Base-by-base conservation (phyloP, 202 grass and related monocot species). In the Panicum hallii region DNA sequence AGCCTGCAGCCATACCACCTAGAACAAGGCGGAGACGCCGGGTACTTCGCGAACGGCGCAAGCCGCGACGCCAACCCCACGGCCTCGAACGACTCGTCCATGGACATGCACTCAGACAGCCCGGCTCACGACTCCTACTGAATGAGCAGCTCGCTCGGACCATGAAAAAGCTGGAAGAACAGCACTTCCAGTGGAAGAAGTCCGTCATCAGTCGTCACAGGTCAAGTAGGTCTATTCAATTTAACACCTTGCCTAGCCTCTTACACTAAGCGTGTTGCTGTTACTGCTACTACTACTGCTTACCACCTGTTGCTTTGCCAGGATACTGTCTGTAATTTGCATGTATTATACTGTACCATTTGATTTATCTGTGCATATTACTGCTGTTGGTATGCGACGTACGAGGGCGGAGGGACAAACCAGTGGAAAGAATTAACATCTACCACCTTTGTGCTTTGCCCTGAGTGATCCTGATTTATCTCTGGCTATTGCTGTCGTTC, bases 31-130 rank as follows among this genome's bases (percentile, higher is more conserved):
- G 91, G 87, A 8, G 85, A 81, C 7, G n/a, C 76, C 19, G 96
- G 93, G 15, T 87, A 90, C 57, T 88, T 81, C 0, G 44, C 58
- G 0, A 86, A 77, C 14, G 84, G 81, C 22, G 43, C 42, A 77
- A 69, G 5, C 42, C 73, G 66, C 0, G 87, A 89, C 2, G 40
- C 61, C 0, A 92, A 90, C 56, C 78, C 87, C 52, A 72, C 77
- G 4, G 82, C 79, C 72, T 87, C 88, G 0, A 90, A 85, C 0
- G 91, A 90, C 72, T 90, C 91, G 15, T 87, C 90, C 48, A 92
- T 92, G 90, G 91, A 93, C 38, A 93, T 90, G 91, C 91, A 85
- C 69, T 75, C 91, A 6, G 91, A 92, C 23, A 92, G 84, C 84
- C 89, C 89, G 64, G 84, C 89, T 70, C 84, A 90, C 6, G 80